Conservation (phyloP, 2,329 filamentous ascomycete species). For the Epichloe uncinata region DNA sequence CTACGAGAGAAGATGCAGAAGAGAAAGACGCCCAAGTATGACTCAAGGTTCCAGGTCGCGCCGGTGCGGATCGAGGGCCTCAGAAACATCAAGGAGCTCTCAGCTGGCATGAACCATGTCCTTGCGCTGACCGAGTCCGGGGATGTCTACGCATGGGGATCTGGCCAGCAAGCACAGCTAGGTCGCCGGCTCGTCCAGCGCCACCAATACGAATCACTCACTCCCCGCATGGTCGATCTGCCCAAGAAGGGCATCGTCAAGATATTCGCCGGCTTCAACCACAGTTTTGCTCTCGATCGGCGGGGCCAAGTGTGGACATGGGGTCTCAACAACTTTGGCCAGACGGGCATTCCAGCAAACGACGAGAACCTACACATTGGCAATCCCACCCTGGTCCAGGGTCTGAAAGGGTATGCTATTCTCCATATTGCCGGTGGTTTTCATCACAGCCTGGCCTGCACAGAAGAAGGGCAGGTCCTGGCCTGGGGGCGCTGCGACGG, state of each 20-base stretch:
- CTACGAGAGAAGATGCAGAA: slow-evolving; percentile 17
- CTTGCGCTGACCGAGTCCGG: slow-evolving; percentile 47
- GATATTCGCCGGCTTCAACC: slow-evolving; percentile 47
- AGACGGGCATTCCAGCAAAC: slow-evolving; percentile 47
- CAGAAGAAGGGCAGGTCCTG: slow-evolving; percentile 27
- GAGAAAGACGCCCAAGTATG: slow-evolving; percentile 19
- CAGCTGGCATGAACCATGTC: slow-evolving; percentile 51
- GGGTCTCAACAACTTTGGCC: slow-evolving; percentile 59
- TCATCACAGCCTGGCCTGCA: slow-evolving; percentile 27
- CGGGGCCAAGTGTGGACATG: slow-evolving; percentile 53
- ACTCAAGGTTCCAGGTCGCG: slow-evolving; percentile 9
- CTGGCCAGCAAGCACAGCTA: slow-evolving; percentile 32
- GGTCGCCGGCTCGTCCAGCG: slow-evolving; percentile 37
- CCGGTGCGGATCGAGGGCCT: slow-evolving; percentile 39
- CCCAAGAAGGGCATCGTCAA: slow-evolving; percentile 20
- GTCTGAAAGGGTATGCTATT: slow-evolving; percentile 39
- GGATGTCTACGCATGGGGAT: slow-evolving; percentile 11
- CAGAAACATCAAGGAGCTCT: slow-evolving; percentile 45
- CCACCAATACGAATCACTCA: slow-evolving; percentile 31
- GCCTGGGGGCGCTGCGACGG: slow-evolving; percentile 32
- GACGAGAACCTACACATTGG: slow-evolving; percentile 34
- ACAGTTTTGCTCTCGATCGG: slow-evolving; percentile 54
- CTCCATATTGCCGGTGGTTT: slow-evolving; percentile 37
- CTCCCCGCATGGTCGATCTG: slow-evolving; percentile 23
- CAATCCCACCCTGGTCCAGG: slow-evolving; percentile 23